Base-by-base conservation (phyloP, 768 basidiomycete species). In the Neoboletus magnificus region DNA sequence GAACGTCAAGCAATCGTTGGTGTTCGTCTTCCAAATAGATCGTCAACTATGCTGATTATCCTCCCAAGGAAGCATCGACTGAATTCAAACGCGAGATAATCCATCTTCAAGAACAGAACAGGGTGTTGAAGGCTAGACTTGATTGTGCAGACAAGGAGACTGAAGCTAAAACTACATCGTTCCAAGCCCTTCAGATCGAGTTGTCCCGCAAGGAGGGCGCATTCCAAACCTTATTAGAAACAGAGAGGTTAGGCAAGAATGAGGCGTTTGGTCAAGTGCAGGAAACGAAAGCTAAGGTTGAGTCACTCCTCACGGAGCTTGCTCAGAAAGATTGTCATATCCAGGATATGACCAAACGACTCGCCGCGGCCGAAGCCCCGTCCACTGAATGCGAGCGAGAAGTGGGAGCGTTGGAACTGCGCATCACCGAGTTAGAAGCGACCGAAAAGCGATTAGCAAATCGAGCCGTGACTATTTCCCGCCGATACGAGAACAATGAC, bases 401-500 rank as follows among this genome's bases (percentile, higher is more conserved):
- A 40, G 56, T 61, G 35, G 61, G 47, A 18, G 41, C 37, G 5
- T 41, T 65, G 50, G 58, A 62, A 30, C 43, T 18, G 22, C 72
- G 67, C 47, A 45, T 71, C 22, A 13, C 46, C 36, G 61, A 72
- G 54, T 47, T 72, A 39, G 62, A 73, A 65, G 63, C 58, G 59
- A 32, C 61, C 57, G 55, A 71, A 66, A 57, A 55, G 67, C 52
- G 64, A 70, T 52, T 66, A 50, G n/a, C 57, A 57, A 48, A 61
- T 44, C 50, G 72, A 66, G 58, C 72, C 51, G 33, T 20, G 36
- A 67, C 54, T 32, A 67, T 71, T 32, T 69, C 67, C 29, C 47
- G 60, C 36, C 74, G 83, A 55, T 82, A 84, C 52, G 65, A 78
- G 50, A 64, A 65, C 5, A 76, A 78, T 20, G 71, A 78, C 47